A percentile compares a stretch with the other conserved stretches of the same genome.
phyloP scores from a whole-genome alignment of 1,139 yeast species.

The Candida gigantensis region DNA sequence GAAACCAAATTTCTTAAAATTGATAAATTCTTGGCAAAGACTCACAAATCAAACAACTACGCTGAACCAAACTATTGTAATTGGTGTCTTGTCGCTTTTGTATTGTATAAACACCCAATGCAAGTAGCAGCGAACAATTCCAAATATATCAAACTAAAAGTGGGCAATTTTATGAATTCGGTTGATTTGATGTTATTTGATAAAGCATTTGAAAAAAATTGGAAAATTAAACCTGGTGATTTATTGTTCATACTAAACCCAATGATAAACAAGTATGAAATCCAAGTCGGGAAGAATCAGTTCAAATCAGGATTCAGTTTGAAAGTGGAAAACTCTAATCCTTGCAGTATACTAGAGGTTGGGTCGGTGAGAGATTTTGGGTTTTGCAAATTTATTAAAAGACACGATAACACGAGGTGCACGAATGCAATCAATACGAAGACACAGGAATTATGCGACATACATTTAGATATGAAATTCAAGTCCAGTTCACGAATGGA shows the following conservation, averaged over 20 bases:
- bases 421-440: slow-evolving; percentile 57
- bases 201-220: slow-evolving; percentile 65
- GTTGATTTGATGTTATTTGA: slow-evolving; percentile 68
- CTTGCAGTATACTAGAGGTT: slow-evolving; percentile 62
- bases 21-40: slow-evolving; percentile 61
- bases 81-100: slow-evolving; percentile 73
- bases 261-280: slow-evolving; percentile 33
- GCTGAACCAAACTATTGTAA: slow-evolving; percentile 70
- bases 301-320: slow-evolving; percentile 54
- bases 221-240: slow-evolving; percentile 75
- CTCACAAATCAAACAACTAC: slow-evolving; percentile 62
- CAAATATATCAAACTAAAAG: slow-evolving; percentile 60
- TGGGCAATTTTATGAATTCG: slow-evolving; percentile 66
- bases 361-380: slow-evolving; percentile 76
- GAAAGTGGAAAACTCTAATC: slow-evolving; percentile 47
- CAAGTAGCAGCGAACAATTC: slow-evolving; percentile 35
- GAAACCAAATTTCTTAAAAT: slow-evolving; percentile 56
- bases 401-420: slow-evolving; percentile 53
- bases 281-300: slow-evolving; percentile 3
- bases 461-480: slow-evolving; percentile 63
- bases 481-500: slow-evolving; percentile 68
- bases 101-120: slow-evolving; percentile 57
- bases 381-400: slow-evolving; percentile 54
- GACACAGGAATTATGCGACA: slow-evolving; percentile 62
- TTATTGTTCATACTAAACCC: slow-evolving; percentile 79